A percentile compares a stretch with the other conserved stretches of the same genome.
These are phyloP conservation scores for Penicillium expansum DNA, from an alignment of 2,329 filamentous ascomycete genomes.

Conservation along the genomic window DNA sequence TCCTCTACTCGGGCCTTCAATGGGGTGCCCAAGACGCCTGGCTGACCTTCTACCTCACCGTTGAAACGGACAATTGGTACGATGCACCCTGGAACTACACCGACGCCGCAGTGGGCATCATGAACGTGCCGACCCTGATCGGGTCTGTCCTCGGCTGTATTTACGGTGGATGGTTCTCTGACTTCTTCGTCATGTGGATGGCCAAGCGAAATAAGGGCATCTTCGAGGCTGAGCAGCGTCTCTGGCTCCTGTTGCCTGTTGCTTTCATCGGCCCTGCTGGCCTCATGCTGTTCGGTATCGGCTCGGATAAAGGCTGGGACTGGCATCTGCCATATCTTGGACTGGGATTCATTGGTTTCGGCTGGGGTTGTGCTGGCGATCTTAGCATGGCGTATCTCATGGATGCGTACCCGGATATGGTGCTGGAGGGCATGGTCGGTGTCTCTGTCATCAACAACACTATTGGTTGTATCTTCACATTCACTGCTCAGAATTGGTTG, in stretches of 20 bases:
- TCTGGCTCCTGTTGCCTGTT: conserved; percentile 53
- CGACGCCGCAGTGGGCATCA: conserved; percentile 54
- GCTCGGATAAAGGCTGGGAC: conserved; percentile 50
- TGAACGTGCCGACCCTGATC: conserved; percentile 54
- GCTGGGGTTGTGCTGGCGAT: conserved; percentile 59
- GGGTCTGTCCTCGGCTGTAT: conserved; percentile 53
- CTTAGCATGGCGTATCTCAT: conserved; percentile 55
- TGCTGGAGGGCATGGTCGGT: conserved; percentile 59
- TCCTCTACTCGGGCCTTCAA: conserved; percentile 57
- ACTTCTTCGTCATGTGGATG: conserved; percentile 57
- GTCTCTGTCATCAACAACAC: conserved; percentile 59
- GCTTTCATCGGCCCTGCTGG: conserved; percentile 52
- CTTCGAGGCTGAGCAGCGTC: conserved; percentile 55
- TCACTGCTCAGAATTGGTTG: conserved; percentile 52
- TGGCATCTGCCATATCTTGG: conserved; percentile 57
- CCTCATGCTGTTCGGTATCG: conserved; percentile 55
- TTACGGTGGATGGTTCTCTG: conserved; percentile 58
- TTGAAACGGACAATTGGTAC: conserved; percentile 58
- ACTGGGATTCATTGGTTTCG: conserved; percentile 58
- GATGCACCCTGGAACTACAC: conserved; percentile 55
- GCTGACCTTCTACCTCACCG: conserved; percentile 58
- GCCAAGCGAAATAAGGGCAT: conserved; percentile 54
- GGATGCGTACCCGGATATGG: conserved; percentile 57
- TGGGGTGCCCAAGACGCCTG: conserved; percentile 62
- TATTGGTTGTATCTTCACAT: conserved; percentile 55